Evolutionary conservation across 2,329 filamentous ascomycete species (phyloP), one percentile per base, ranked within the genome.

Genomic region (Pseudocercospora eumusae): DNA sequence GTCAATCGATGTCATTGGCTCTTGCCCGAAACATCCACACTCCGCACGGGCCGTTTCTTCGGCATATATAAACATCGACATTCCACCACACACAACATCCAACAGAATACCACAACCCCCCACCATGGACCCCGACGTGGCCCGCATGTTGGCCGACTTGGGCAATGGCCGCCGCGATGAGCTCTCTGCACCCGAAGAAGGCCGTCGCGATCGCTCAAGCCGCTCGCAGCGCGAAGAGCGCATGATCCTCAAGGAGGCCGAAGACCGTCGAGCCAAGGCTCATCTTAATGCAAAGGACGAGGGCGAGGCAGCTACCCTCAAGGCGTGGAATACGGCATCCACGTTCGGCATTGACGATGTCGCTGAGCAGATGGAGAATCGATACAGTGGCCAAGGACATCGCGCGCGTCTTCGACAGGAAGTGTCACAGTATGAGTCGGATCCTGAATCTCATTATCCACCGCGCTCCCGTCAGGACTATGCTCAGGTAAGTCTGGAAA

Each of bases 71-170:
- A 15, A 18, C 47, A 7, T 52, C 21, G 15, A 23, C 7, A 18
- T 52, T 31, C 52, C 52, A 21, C 28, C 52, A 54, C 18, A 11
- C 23, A 10, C 6, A 3, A 18, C 52, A 8, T 4, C 28, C 28
- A 18, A 2, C 52, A 40, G 18, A 23, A 33, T 33, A 3, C 28
- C 52, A 21, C 28, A 40, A n/a, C 10, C 27, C 10, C 31, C 56
- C 23, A 33, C 40, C 47, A 69, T 69, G 67, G 65, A 63, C 20
- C 20, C 61, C 31, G 64, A 64, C 8, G 61, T 63, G 20, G 65
- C 64, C 27, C 42, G 25, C 6, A 71, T 71, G 70, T 44, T 70
- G 49, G 64, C 62, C n/a, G 69, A 72, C 44, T 63, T 72, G 15
- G 68, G 68, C 59, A 25, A 44, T 21, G 40, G 13, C 1, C 69